Percentiles rank a stretch among this genome's conserved stretches.
phyloP scores from a whole-genome alignment of 441 rosid genomes.

The Lepidium campestre region DNA sequence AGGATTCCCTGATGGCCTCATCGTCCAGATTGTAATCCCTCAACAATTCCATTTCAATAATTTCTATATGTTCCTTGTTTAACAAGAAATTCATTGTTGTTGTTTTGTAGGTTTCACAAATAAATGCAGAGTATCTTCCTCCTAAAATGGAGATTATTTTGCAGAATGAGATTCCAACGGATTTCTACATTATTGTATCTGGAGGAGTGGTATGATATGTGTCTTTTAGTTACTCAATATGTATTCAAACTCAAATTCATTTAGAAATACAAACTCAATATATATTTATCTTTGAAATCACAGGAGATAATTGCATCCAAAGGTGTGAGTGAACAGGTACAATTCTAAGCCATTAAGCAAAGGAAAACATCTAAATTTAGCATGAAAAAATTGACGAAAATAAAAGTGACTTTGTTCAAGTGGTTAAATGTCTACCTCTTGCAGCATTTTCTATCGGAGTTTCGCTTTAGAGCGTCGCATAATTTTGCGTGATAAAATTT shows the following conservation, averaged over 20 bases:
- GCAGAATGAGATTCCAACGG: slow-evolving; percentile 88
- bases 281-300: slow-evolving; percentile 1
- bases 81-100: neutral
- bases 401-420: neutral
- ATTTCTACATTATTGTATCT: slow-evolving; percentile 78
- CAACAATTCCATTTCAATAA: neutral
- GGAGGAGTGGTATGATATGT: slow-evolving; percentile 72
- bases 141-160: slow-evolving; percentile 83
- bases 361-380: neutral
- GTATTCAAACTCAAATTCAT: neutral
- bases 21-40: slow-evolving; percentile 49
- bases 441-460: too few relatives aligned
- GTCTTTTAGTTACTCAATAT: neutral
- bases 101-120: slow-evolving; percentile 58
- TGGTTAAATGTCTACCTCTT: too few relatives aligned
- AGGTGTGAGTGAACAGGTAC: slow-evolving; percentile 80
- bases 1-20: slow-evolving; percentile 67
- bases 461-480: too few relatives aligned
- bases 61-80: neutral
- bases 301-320: slow-evolving; percentile 74
- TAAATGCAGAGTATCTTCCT: slow-evolving; percentile 87
- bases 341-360: neutral
- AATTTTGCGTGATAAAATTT: too few relatives aligned
- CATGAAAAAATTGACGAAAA: neutral
- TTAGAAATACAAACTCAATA: too few relatives aligned